A percentile compares a stretch with the other conserved stretches of the same genome.
Conservation (phyloP, 2,329 filamentous ascomycete species). For the Colletotrichum eremochloae region DNA sequence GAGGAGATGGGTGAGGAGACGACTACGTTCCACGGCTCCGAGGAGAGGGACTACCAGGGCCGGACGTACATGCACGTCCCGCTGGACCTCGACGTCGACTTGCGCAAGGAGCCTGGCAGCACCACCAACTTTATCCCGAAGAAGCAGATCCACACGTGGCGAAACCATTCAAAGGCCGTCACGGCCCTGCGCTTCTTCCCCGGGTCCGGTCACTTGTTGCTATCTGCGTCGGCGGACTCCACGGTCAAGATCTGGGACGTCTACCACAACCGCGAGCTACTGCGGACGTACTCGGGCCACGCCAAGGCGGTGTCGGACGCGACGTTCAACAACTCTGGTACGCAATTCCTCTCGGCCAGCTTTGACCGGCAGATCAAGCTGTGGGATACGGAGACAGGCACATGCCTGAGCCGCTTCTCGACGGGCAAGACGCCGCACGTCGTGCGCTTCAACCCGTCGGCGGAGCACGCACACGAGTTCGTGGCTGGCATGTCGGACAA, state of each 20-base stretch:
- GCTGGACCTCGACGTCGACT: constrained; percentile 87
- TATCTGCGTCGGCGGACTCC: constrained; percentile 90
- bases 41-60: constrained; percentile 92
- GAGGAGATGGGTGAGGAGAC: constrained; percentile 79
- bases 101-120: constrained; percentile 84
- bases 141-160: constrained; percentile 93
- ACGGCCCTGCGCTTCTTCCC: constrained; percentile 94
- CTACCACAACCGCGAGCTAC: constrained; percentile 88
- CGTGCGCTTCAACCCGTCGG: constrained; percentile 89
- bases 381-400: constrained; percentile 97
- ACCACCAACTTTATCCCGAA: constrained; percentile 94
- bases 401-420: constrained; percentile 88
- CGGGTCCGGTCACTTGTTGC: constrained; percentile 84
- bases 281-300: constrained; percentile 93
- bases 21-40: constrained; percentile 85
- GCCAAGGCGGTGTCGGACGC: constrained; percentile 91
- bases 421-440: constrained; percentile 97
- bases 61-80: constrained; percentile 98
- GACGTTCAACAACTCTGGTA: constrained; percentile 85
- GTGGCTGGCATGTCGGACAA: constrained; percentile 98
- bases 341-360: constrained; percentile 88
- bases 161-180: constrained; percentile 84
- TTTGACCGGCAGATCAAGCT: constrained; percentile 98
- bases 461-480: constrained; percentile 86
- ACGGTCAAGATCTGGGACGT: constrained; percentile 96